Evolutionary conservation across 2,329 filamentous ascomycete genomes (phyloP).

Genomic region (Pseudocercospora musae): DNA sequence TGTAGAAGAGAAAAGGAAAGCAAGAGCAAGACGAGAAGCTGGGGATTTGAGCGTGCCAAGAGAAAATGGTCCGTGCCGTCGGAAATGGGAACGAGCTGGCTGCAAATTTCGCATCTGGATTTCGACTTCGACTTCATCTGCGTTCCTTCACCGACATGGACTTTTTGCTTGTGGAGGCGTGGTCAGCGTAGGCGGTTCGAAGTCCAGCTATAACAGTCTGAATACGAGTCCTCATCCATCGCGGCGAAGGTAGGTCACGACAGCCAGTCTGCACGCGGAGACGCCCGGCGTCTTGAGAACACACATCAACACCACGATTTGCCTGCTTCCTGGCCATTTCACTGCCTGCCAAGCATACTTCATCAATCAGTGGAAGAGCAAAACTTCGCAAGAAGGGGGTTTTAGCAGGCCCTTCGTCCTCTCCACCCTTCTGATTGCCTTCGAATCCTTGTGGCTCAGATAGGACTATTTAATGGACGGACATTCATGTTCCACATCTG

Average conservation of each 20-base stretch:
- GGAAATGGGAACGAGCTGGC: background rate
- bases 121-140: background rate
- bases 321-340: conserved; percentile 48
- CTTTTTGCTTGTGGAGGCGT: background rate
- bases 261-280: background rate
- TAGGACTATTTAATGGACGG: conserved; percentile 49
- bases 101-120: background rate
- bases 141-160: background rate
- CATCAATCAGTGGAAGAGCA: conserved; percentile 50
- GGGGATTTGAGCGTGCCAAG: conserved; percentile 5
- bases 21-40: background rate
- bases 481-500: conserved; percentile 33
- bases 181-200: no score
- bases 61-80: background rate
- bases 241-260: background rate
- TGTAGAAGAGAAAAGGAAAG: conserved; percentile 19
- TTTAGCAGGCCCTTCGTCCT: conserved; percentile 53
- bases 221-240: rapidly evolving
- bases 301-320: conserved; percentile 44
- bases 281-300: background rate
- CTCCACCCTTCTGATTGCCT: conserved; percentile 49
- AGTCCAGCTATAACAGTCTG: background rate
- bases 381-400: conserved; percentile 35
- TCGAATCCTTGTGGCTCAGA: conserved; percentile 36
- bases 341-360: conserved; percentile 50